Conservation (phyloP, 2,329 filamentous ascomycete genomes). For the Ascochyta clinopodiicola region DNA sequence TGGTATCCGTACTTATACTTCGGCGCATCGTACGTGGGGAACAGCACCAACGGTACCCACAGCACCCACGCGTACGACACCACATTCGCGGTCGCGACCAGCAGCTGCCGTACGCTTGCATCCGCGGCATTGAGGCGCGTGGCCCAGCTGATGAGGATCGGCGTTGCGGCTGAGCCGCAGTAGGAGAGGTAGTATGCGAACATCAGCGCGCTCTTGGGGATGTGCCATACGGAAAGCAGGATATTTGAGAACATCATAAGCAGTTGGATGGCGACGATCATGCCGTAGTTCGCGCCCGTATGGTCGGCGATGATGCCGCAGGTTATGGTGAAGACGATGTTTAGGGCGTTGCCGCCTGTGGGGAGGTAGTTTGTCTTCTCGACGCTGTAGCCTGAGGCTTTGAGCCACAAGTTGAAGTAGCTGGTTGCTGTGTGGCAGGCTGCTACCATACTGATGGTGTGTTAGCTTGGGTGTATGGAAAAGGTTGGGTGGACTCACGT, state of each 20-base stretch:
- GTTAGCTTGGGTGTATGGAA: background rate
- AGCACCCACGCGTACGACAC: constrained; percentile 7
- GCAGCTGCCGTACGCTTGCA: constrained; percentile 1
- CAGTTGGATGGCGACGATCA: background rate
- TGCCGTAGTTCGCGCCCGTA: background rate
- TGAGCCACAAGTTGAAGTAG: background rate
- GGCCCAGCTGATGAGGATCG: background rate
- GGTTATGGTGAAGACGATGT: background rate
- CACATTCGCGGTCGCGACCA: constrained; percentile 8
- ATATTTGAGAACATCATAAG: background rate
- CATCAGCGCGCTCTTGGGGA: background rate
- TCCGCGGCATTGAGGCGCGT: constrained; percentile 23
- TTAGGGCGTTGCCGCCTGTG: background rate
- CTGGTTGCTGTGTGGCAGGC: background rate
- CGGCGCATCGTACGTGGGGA: constrained; percentile 8
- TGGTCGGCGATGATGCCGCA: constrained; percentile 1
- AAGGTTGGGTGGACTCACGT: background rate
- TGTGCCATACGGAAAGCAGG: background rate
- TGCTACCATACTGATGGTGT: background rate
- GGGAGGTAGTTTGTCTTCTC: background rate
- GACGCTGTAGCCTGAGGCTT: background rate
- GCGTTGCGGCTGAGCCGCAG: background rate
- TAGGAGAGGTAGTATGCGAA: background rate
- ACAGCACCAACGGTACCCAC: constrained; percentile 6
- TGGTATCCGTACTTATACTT: constrained; percentile 13